These are phyloP conservation scores for Macadamia integrifolia DNA, from an alignment of 164 flowering plant genomes.

Conservation along the genomic window DNA sequence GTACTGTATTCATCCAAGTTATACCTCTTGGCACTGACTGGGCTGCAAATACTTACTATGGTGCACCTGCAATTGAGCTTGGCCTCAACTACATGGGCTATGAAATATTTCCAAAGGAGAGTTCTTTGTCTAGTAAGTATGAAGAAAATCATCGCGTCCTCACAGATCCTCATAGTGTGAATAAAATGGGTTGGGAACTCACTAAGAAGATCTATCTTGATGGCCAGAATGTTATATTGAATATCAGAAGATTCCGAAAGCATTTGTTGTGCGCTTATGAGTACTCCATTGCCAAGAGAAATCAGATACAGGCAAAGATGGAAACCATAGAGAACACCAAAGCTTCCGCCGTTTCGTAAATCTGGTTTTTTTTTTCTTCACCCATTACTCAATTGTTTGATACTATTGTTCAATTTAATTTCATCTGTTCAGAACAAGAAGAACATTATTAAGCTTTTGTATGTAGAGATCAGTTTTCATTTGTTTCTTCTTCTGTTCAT, in stretches of 20 bases:
- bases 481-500: neutral
- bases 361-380: neutral
- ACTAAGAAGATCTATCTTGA: constrained; percentile 84
- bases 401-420: neutral
- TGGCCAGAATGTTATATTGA: constrained; percentile 61
- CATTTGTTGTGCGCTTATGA: constrained; percentile 47
- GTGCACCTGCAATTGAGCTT: constrained; percentile 70
- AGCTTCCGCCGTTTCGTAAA: neutral
- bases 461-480: neutral
- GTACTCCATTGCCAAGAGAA: constrained; percentile 19
- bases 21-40: constrained; percentile 85
- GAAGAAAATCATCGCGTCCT: constrained; percentile 56
- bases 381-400: neutral
- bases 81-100: constrained; percentile 80
- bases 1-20: constrained; percentile 68
- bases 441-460: neutral
- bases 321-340: neutral
- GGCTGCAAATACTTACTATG: constrained; percentile 88
- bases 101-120: constrained; percentile 60
- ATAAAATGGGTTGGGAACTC: constrained; percentile 67
- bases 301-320: neutral
- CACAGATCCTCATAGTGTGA: constrained; percentile 58
- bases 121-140: constrained; percentile 66
- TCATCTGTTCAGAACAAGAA: neutral
- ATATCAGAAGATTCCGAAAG: constrained; percentile 58